Conservation (phyloP, 2,329 filamentous ascomycete genomes). For the Nigrospora osmanthi region DNA sequence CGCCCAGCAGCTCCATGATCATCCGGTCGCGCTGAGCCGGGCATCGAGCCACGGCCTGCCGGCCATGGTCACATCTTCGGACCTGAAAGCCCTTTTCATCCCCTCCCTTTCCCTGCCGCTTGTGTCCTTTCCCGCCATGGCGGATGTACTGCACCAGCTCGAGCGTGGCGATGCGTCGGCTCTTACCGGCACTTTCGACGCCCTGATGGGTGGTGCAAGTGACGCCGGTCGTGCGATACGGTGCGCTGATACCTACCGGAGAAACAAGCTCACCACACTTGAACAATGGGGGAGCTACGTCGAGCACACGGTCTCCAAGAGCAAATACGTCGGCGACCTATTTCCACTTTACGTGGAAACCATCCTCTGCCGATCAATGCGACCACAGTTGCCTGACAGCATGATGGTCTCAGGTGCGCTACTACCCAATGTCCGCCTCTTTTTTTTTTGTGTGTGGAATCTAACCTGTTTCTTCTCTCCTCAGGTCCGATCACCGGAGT, state of each 20-base stretch:
- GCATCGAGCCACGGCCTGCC: conserved; percentile 8
- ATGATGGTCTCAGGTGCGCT: conserved; percentile 16
- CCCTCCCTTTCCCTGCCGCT: conserved; percentile 12
- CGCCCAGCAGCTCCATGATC: conserved; percentile 14
- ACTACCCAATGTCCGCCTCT: too few species aligned
- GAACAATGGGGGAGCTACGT: conserved; percentile 13
- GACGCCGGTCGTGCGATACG: conserved; percentile 14
- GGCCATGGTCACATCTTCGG: conserved; percentile 17
- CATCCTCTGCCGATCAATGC: conserved; percentile 17
- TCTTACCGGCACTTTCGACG: conserved; percentile 12
- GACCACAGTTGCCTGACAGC: conserved; percentile 18
- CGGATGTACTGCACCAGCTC: conserved; percentile 15
- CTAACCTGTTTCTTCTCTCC: too few species aligned
- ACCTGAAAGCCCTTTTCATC: conserved; percentile 19
- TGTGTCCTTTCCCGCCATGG: conserved; percentile 15
- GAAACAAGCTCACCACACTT: conserved; percentile 18
- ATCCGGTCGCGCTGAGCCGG: conserved; percentile 15
- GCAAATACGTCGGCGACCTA: conserved; percentile 23
- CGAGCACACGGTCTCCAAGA: conserved; percentile 15
- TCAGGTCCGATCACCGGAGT: conserved; percentile 1
- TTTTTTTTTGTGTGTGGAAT: too few species aligned
- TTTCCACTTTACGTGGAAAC: conserved; percentile 15
- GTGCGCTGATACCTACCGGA: conserved; percentile 20
- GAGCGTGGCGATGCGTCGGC: conserved; percentile 18
- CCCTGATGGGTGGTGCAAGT: conserved; percentile 1